These are phyloP conservation scores for Datisca glomerata DNA, from an alignment of 306 rosid genomes.

Conservation along the genomic window DNA sequence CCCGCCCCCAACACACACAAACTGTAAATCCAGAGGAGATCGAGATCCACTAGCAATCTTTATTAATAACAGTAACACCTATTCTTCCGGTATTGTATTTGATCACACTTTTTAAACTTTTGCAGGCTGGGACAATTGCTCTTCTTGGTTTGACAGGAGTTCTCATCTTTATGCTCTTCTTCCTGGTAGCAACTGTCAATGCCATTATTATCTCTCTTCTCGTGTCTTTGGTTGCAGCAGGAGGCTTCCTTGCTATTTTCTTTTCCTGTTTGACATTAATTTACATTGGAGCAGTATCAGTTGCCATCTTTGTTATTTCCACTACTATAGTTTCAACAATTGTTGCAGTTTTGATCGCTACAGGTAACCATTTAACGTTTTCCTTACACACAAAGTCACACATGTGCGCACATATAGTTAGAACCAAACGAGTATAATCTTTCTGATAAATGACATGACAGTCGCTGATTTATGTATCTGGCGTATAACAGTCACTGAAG, in stretches of 20 bases:
- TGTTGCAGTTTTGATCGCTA: constrained; percentile 40
- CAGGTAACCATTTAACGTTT: constrained; percentile 35
- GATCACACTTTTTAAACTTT: no score
- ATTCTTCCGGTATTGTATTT: no score
- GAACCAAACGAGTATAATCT: background rate
- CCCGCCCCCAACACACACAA: no score
- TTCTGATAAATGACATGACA: background rate
- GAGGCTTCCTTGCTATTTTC: constrained; percentile 83
- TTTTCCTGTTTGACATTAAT: constrained; percentile 42
- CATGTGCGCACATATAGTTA: background rate
- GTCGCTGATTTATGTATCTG: no score
- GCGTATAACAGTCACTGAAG: background rate
- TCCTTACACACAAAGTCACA: background rate
- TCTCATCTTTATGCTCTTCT: constrained; percentile 67
- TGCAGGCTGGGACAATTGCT: constrained; percentile 57
- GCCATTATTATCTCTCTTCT: constrained; percentile 52
- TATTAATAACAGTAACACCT: no score
- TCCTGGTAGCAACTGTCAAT: constrained; percentile 58
- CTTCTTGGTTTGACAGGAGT: constrained; percentile 54
- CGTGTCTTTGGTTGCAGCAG: constrained; percentile 68
- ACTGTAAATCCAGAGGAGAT: no score
- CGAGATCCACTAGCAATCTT: no score
- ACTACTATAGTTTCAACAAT: constrained; percentile 36
- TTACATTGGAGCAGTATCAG: constrained; percentile 63
- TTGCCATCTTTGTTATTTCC: constrained; percentile 48